Conservation (phyloP, 2,329 filamentous ascomycete genomes). For the Blumeriella jaapii region DNA sequence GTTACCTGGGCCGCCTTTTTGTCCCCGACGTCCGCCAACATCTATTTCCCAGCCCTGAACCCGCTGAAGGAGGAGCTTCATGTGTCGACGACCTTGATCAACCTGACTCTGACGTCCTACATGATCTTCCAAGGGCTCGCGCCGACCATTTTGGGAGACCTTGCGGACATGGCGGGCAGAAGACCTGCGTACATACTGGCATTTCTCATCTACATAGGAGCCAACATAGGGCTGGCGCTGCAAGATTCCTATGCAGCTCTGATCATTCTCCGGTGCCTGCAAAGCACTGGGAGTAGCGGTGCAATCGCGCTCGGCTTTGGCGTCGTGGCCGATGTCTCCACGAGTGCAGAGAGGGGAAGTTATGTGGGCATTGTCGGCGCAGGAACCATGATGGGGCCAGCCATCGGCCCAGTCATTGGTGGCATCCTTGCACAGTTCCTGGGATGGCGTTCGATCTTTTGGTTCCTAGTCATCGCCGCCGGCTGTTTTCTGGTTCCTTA, state of each 20-base stretch:
- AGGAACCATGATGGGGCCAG: conserved; percentile 36
- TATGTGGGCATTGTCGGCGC: conserved; percentile 61
- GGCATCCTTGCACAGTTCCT: conserved; percentile 35
- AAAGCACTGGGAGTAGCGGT: conserved; percentile 43
- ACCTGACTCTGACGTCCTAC: conserved; percentile 25
- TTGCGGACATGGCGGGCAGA: conserved; percentile 45
- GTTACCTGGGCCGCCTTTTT: conserved; percentile 31
- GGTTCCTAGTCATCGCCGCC: conserved; percentile 39
- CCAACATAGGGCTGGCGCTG: conserved; percentile 44
- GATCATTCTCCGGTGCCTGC: conserved; percentile 43
- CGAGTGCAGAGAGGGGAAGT: conserved; percentile 56
- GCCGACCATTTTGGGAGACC: conserved; percentile 44
- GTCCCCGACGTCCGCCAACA: conserved; percentile 26
- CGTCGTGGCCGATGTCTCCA: conserved; percentile 60
- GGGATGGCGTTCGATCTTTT: conserved; percentile 42
- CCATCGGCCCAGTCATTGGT: conserved; percentile 39
- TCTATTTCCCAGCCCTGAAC: conserved; percentile 26
- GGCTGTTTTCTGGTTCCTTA: conserved; percentile 29
- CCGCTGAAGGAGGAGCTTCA: conserved; percentile 24
- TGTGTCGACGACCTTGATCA: conserved; percentile 25
- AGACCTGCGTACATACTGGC: conserved; percentile 44
- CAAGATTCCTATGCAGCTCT: conserved; percentile 40
- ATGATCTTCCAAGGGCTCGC: conserved; percentile 47
- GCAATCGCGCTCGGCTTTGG: conserved; percentile 60
- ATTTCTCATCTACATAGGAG: conserved; percentile 42